A percentile compares a stretch with the other conserved stretches of the same genome.
These are phyloP conservation scores for Yamadazyma sp. DNA, from an alignment of 805 yeast genomes.

Conservation along the genomic window DNA sequence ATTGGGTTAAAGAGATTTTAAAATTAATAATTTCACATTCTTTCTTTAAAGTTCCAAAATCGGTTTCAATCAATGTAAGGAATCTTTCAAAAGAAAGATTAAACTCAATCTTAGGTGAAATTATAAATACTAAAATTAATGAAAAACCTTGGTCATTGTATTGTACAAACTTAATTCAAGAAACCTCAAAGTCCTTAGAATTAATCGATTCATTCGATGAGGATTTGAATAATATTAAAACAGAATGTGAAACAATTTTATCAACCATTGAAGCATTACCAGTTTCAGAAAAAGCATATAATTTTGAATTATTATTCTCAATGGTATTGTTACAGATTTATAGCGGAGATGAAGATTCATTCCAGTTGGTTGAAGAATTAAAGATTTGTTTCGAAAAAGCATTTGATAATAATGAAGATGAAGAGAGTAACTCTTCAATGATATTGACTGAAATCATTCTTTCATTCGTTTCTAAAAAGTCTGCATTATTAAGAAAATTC, in stretches of 20 bases:
- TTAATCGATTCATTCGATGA: conserved; percentile 52
- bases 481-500: conserved; percentile 34
- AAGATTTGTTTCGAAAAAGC: conserved; percentile 54
- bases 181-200: conserved; percentile 19
- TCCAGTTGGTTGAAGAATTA: conserved; percentile 70
- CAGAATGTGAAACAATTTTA: conserved; percentile 48
- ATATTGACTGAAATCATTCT: conserved; percentile 42
- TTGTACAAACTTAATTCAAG: conserved; percentile 39
- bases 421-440: conserved; percentile 26
- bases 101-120: conserved; percentile 62
- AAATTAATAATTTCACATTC: conserved; percentile 38
- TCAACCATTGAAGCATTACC: conserved; percentile 20
- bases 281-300: conserved; percentile 47
- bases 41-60: conserved; percentile 29
- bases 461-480: conserved; percentile 43
- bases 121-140: conserved; percentile 43
- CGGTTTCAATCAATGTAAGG: conserved; percentile 32
- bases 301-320: conserved; percentile 76
- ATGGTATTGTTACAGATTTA: conserved; percentile 75
- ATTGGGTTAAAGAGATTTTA: conserved; percentile 31
- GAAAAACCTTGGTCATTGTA: conserved; percentile 57
- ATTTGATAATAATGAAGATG: conserved; percentile 29
- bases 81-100: conserved; percentile 58
- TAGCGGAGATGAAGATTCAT: conserved; percentile 74
- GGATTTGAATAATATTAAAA: conserved; percentile 47